Base-by-base conservation (phyloP, 768 basidiomycete species). In the Cystofilobasidium ferigula region DNA sequence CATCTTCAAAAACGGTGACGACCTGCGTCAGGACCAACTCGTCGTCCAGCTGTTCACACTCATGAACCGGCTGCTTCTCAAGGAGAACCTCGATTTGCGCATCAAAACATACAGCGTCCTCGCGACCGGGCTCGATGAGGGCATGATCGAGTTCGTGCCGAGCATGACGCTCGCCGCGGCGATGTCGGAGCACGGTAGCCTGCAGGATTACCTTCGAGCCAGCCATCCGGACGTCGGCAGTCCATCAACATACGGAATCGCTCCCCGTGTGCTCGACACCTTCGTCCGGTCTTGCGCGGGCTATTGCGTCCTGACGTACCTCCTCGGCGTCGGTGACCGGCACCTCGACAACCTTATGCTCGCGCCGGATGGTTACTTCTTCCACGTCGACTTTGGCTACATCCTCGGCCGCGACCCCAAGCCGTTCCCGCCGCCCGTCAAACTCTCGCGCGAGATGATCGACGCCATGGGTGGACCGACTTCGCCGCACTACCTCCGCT, bases 391-490 rank as follows among this genome's bases (percentile, higher is more conserved):
- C 74, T 99, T 98, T 73, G 94, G 95, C 2, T 99, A 97, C 76
- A 98, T 98, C 71, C 82, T 98, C 18, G 95, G 95, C 3, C 86
- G 92, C 2, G 95, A 98, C 74, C 95, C 95, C 0, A 98, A 99
- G 73, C 90, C 92, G 0, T 94, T 93, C 74, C 93, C 95, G 2
- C 95, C 95, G 8, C 89, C 92, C 16, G 93, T 98, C 70, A 99
- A 99, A 75, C 88, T 99, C 45, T 97, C 93, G 77, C 93, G 94
- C 73, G 95, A 98, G 74, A 99, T 98, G 95, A 90, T 98, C 0
- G 95, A 99, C 74, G 94, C 89, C 14, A 94, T 99, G 92, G 95
- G 95, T n/a, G 94, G 95, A 14, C 85, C 89, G 1, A 84, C 88
- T 72, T 94, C 92, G 8, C 83, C 87, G n/a, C 94, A 98, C 74